Percentiles rank a stretch among this genome's conserved stretches.
Evolutionary conservation across 345 rosid species (phyloP).

Genomic region (Fremontodendron californicum): DNA sequence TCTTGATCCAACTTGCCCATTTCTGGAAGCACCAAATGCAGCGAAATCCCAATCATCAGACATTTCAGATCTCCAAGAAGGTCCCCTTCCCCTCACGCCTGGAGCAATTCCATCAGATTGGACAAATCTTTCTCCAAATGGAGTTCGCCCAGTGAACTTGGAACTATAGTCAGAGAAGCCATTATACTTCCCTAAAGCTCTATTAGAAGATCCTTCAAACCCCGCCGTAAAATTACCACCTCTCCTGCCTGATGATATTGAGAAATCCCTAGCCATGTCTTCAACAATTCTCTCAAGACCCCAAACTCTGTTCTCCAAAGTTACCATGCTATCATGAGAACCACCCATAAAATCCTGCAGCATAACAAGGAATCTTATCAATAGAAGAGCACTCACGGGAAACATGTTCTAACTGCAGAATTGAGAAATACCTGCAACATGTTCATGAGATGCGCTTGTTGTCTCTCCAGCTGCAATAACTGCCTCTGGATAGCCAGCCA

Average conservation of each 20-base stretch:
- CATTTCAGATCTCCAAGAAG: constrained; percentile 67
- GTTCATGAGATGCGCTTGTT: constrained; percentile 83
- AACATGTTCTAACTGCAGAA: constrained; percentile 15
- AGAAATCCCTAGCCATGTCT: too few species aligned
- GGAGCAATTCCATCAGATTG: constrained; percentile 62
- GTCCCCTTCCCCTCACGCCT: constrained; percentile 66
- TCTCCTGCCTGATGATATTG: constrained; percentile 74
- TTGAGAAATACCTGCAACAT: too few species aligned
- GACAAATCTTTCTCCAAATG: constrained; percentile 67
- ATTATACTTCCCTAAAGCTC: constrained; percentile 63
- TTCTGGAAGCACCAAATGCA: constrained; percentile 60
- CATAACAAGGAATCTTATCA: constrained; percentile 19
- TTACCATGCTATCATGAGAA: too few species aligned
- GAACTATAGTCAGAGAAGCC: too few species aligned
- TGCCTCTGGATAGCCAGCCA: constrained; percentile 98
- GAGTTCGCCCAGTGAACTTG: constrained; percentile 59
- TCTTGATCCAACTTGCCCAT: constrained; percentile 62
- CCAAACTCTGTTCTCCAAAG: too few species aligned
- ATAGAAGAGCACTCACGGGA: constrained; percentile 9
- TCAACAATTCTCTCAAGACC: too few species aligned
- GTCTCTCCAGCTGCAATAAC: constrained; percentile 84
- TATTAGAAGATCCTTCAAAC: constrained; percentile 56
- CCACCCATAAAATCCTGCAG: too few species aligned
- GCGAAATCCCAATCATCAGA: constrained; percentile 74
- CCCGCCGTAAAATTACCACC: constrained; percentile 53